Percentiles rank a stretch among this genome's conserved stretches.
Evolutionary conservation across 1,139 yeast species (phyloP).

Genomic region (Hyphopichia wangnamkhiaoensis): DNA sequence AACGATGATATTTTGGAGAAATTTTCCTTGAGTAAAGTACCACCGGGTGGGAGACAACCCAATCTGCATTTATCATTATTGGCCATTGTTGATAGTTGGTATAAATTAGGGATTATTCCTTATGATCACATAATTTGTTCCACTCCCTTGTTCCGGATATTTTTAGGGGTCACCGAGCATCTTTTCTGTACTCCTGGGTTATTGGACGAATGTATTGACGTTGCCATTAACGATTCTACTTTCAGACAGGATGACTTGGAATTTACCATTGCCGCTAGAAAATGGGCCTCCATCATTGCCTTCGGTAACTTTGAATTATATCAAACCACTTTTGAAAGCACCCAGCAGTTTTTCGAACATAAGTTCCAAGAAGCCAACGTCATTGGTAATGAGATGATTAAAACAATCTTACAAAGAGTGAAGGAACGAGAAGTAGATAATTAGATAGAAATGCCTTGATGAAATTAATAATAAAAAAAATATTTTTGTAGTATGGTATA

Average conservation of each 20-base stretch:
- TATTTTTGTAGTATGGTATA: too few species aligned
- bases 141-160: constrained; percentile 86
- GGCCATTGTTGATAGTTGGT: constrained; percentile 95
- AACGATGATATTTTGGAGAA: constrained; percentile 80
- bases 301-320: constrained; percentile 77
- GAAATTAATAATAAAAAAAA: not conserved
- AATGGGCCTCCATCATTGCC: constrained; percentile 83
- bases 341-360: constrained; percentile 79
- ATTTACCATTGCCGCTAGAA: constrained; percentile 76
- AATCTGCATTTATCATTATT: constrained; percentile 86
- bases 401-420: constrained; percentile 66
- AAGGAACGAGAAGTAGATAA: constrained; percentile 45
- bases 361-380: constrained; percentile 87
- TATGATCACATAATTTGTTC: constrained; percentile 97
- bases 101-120: constrained; percentile 78
- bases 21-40: constrained; percentile 74
- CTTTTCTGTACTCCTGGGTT: constrained; percentile 82
- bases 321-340: constrained; percentile 68
- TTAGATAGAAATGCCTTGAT: not conserved
- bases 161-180: constrained; percentile 92
- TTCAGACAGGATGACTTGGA: constrained; percentile 87
- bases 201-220: constrained; percentile 75
- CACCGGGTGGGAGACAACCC: constrained; percentile 72
- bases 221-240: constrained; percentile 63
- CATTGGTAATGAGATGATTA: constrained; percentile 95